Percentiles rank a stretch among this genome's conserved stretches.
These are phyloP conservation scores for Triangularia verruculosa DNA, from an alignment of 2,329 filamentous ascomycete genomes.

Conservation along the genomic window DNA sequence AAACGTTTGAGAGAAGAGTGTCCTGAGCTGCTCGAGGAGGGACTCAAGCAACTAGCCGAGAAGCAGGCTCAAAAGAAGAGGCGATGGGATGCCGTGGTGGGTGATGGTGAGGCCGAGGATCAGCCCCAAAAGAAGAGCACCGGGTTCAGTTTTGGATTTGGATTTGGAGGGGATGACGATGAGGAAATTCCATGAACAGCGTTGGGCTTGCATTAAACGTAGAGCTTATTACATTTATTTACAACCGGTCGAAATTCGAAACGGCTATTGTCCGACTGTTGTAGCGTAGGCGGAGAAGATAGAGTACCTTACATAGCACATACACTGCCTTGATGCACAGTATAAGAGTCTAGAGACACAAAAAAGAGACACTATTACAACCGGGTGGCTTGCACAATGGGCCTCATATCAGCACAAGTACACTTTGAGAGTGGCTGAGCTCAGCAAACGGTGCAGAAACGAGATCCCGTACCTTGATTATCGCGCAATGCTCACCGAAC, in stretches of 20 bases:
- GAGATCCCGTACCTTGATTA: background rate
- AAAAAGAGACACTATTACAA: background rate
- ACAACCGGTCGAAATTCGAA: background rate
- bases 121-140: conserved; percentile 33
- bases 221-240: background rate
- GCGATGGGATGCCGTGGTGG: conserved; percentile 81
- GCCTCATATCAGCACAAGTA: background rate
- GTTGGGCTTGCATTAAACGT: background rate
- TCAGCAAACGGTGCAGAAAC: background rate
- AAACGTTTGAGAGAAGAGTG: conserved; percentile 61
- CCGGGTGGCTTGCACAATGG: background rate
- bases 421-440: conserved; percentile 3
- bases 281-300: background rate
- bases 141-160: conserved; percentile 56
- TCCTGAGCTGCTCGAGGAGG: conserved; percentile 65
- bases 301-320: background rate
- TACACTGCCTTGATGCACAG: background rate
- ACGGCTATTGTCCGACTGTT: background rate
- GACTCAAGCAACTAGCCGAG: conserved; percentile 61
- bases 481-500: background rate
- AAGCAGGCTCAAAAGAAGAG: conserved; percentile 66
- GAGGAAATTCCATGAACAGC: conserved; percentile 43
- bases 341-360: background rate
- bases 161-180: conserved; percentile 49
- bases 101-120: conserved; percentile 43